Conservation (phyloP, 2,329 filamentous ascomycete genomes). For the Pleurostoma richardsiae region DNA sequence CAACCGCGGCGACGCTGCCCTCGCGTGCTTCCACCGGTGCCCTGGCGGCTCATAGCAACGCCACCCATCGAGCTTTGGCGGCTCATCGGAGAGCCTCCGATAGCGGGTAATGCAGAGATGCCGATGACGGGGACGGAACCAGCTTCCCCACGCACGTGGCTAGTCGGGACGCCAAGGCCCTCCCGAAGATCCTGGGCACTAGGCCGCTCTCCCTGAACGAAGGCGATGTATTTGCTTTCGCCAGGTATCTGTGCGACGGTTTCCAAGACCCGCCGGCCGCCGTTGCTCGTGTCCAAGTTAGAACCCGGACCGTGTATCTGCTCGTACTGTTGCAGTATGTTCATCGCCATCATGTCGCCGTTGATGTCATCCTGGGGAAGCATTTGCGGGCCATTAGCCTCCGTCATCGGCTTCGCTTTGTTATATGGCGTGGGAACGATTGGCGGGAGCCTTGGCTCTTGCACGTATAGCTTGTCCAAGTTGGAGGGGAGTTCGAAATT, state of each 20-base stretch:
- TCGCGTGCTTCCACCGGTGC: slow-evolving; percentile 42
- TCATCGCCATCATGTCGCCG: slow-evolving; percentile 54
- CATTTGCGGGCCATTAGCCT: slow-evolving; percentile 50
- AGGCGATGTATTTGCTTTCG: slow-evolving; percentile 42
- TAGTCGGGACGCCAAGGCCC: slow-evolving; percentile 42
- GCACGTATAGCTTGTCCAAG: slow-evolving; percentile 48
- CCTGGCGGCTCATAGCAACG: slow-evolving; percentile 51
- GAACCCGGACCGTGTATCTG: slow-evolving; percentile 46
- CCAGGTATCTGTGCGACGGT: slow-evolving; percentile 43
- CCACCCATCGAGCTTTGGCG: slow-evolving; percentile 51
- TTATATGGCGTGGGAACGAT: slow-evolving; percentile 53
- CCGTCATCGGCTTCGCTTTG: slow-evolving; percentile 50
- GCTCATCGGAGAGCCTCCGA: slow-evolving; percentile 45
- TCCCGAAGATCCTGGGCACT: slow-evolving; percentile 46
- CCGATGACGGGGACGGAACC: slow-evolving; percentile 27
- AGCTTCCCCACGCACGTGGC: slow-evolving; percentile 28
- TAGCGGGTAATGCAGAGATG: slow-evolving; percentile 17
- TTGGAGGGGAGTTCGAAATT: slow-evolving; percentile 56
- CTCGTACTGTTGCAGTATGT: slow-evolving; percentile 52
- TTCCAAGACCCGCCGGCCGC: slow-evolving; percentile 51
- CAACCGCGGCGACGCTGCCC: slow-evolving; percentile 31
- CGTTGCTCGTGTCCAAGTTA: slow-evolving; percentile 49
- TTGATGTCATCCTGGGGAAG: slow-evolving; percentile 46
- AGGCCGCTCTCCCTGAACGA: slow-evolving; percentile 36
- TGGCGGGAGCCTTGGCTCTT: slow-evolving; percentile 55